phyloP scores from a whole-genome alignment of 345 rosid genomes.

The thale cress (Arabidopsis thaliana) region DNA sequence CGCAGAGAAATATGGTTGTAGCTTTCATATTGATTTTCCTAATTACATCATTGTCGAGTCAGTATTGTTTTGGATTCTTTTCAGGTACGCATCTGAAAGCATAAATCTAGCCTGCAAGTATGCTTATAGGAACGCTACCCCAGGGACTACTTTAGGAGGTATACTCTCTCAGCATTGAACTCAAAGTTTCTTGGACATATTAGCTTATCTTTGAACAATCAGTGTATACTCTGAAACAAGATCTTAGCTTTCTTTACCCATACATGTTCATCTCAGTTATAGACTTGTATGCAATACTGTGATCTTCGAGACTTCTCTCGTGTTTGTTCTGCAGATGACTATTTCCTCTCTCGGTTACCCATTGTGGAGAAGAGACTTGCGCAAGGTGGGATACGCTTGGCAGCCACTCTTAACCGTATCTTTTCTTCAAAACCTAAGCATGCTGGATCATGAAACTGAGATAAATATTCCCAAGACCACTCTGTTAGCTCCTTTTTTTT shows the following conservation, averaged over 20 bases:
- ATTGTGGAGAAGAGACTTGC: slow-evolving; percentile 83
- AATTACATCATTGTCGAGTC: slow-evolving; percentile 5
- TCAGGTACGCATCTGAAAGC: slow-evolving; percentile 93
- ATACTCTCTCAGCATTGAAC: slow-evolving; percentile 15
- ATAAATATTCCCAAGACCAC: not conserved
- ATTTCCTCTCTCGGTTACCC: slow-evolving; percentile 81
- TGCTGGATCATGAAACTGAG: slow-evolving; percentile 48
- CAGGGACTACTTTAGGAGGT: slow-evolving; percentile 90
- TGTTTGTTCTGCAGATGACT: slow-evolving; percentile 57
- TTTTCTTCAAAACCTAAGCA: slow-evolving; percentile 55
- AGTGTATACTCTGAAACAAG: not conserved
- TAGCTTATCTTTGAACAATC: not conserved
- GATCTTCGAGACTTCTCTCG: not conserved
- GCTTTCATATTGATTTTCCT: slow-evolving; percentile 1
- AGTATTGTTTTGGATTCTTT: slow-evolving; percentile 18
- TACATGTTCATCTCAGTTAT: slow-evolving; percentile 3
- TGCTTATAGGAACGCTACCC: slow-evolving; percentile 86
- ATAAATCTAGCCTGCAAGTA: slow-evolving; percentile 80
- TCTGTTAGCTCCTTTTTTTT: no score
- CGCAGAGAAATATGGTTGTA: not conserved
- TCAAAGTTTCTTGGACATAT: slow-evolving; percentile 1
- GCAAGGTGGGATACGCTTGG: slow-evolving; percentile 82
- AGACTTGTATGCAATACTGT: slow-evolving; percentile 19
- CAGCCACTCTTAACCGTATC: slow-evolving; percentile 82
- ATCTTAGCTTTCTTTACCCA: slow-evolving; percentile 2